Evolutionary conservation across 2,329 filamentous ascomycete species (phyloP), one percentile per base, ranked within the genome.

Genomic region (Xylariaceae sp.): DNA sequence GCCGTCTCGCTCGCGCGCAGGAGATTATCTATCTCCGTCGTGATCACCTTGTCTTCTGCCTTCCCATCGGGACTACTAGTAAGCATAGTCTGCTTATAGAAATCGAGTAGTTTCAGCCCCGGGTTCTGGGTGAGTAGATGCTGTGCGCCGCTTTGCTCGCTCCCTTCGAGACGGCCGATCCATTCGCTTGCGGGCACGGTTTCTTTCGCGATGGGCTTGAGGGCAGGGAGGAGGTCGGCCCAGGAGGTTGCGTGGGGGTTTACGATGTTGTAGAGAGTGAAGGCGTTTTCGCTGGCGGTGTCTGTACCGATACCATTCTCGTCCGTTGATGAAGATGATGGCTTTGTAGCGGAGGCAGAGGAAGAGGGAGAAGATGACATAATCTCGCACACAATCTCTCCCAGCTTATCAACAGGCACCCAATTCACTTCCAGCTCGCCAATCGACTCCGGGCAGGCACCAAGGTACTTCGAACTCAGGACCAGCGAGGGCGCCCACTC

Each of bases 401-500:
- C 52, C 14, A 56, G 32, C 36, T 53, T 45, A 29, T 57, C 53
- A 4, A 56, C 49, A 5, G 53, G 55, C 10, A 55, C 44, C 49
- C 49, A 56, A 41, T 57, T 48, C 6, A 57, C 40, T 19, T 40
- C 12, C 8, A 42, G n/a, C 12, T 17, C 38, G 5, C 50, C 51
- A 14, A 57, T 22, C 3, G 48, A 52, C 5, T 40, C 38, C 0
- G 52, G 55, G 1, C 41, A 39, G 0, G 37, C 49, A 5, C 50
- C 43, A 34, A 57, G 47, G 34, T 47, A 56, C 41, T 55, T 53
- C 22, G 53, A 57, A 34, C 55, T 57, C 8, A 49, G 37, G 6
- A 56, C 48, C n/a, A 57, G 43, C 17, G 53, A 55, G 3, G 53
- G 55, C 3, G 49, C 29, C 53, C 55, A 57, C 22, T 57, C 53